Base-by-base conservation (phyloP, 371 early-diverging fungal genomes). In the Dichotomocladium elegans region DNA sequence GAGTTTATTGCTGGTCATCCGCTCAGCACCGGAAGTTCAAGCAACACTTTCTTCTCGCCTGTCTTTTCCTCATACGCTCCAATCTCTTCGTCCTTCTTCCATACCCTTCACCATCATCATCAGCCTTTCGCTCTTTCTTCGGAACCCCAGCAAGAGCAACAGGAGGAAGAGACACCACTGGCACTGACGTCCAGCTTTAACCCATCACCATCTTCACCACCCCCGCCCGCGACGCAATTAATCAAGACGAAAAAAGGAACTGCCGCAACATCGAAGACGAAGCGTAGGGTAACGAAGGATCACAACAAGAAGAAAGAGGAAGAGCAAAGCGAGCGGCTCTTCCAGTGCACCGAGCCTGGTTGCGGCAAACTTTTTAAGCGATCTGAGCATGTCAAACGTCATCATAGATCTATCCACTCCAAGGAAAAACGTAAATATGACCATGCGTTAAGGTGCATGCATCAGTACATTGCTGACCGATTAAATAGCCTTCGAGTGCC, bases 361-460 rank as follows among this genome's bases (percentile, higher is more conserved):
- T 94, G 94, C 54, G 81, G 81, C 47, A 79, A 86, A 41, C 70
- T 79, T 33, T 94, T 92, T 61, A 91, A 90, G 68, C 76, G 91
- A 15, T 81, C 77, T 50, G 92, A 92, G 63, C 91, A 92, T 66
- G 70, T 92, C 50, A 86, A 88, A 66, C 68, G 94, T 11, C 92
- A 90, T 61, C 64, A 74, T 26, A 72, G 85, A 48, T 48, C 49
- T 17, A 76, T 77, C 51, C 80, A 80, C 46, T 74, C 80, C 0
- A 57, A 62, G 11, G 77, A 77, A 40, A 48, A 48, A 48, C 49
- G 49, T 48, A 48, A 35, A 35, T 47, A 19, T 2, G n/a, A 24
- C 64, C 69, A 44, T 70, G 71, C 63, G 61, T 55, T 7, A 27
- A 22, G 37, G n/a, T 27, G 29, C 12, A 34, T 30, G 1, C 21